Conservation (phyloP, 768 basidiomycete species). For the Suillus subluteus region DNA sequence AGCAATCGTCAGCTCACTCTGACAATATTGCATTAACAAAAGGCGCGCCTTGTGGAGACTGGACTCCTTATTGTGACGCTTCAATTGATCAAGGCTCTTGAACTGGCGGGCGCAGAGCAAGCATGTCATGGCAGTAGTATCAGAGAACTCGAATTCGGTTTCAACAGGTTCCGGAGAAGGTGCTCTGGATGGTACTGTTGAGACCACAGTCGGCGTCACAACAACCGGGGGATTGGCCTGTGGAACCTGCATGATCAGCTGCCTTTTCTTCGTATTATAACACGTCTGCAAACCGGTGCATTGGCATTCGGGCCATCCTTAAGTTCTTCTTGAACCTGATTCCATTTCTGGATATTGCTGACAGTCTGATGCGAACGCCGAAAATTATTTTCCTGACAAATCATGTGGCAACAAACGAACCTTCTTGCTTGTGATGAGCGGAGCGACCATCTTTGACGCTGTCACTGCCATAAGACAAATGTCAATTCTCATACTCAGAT, state of each 20-base stretch:
- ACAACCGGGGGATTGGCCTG: conserved; percentile 17
- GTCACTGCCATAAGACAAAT: conserved; percentile 33
- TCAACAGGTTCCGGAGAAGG: conserved; percentile 49
- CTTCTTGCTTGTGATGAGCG: conserved; percentile 86
- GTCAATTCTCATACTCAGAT: conserved; percentile 17
- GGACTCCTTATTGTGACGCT: conserved; percentile 91
- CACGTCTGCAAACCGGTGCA: conserved; percentile 26
- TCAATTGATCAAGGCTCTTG: conserved; percentile 83
- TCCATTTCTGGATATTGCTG: conserved; percentile 96
- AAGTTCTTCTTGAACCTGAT: conserved; percentile 90
- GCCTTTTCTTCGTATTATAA: conserved; percentile 12
- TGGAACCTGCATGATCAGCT: conserved; percentile 14
- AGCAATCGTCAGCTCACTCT: conserved; percentile 36
- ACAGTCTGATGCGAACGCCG: conserved; percentile 57
- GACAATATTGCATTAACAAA: conserved; percentile 27
- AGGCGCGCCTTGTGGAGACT: conserved; percentile 89
- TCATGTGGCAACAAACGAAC: conserved; percentile 38
- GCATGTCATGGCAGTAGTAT: conserved; percentile 75
- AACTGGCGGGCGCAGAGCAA: conserved; percentile 93
- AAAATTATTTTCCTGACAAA: conserved; percentile 9
- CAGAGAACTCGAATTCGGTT: conserved; percentile 81
- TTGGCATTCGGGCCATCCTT: conserved; percentile 44
- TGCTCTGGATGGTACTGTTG: conserved; percentile 29
- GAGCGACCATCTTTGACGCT: conserved; percentile 73
- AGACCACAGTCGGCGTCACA: conserved; percentile 11